phyloP scores from a whole-genome alignment of 148 eudicot genomes.

The Polygonum aviculare region DNA sequence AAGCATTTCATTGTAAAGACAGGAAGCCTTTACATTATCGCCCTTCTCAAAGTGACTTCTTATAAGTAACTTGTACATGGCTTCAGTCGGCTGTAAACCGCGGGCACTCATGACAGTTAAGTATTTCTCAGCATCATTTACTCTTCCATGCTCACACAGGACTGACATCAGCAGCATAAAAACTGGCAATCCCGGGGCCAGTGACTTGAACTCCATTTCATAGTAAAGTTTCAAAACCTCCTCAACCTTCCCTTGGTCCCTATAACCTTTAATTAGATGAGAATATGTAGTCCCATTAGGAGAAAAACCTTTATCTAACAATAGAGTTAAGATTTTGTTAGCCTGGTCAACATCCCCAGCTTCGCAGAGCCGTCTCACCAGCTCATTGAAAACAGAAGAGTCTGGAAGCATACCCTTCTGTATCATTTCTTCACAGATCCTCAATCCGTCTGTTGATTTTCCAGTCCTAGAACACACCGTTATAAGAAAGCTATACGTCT shows the following conservation, averaged over 20 bases:
- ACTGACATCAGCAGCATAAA: constrained; percentile 36
- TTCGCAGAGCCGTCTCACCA: constrained; percentile 48
- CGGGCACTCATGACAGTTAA: constrained; percentile 45
- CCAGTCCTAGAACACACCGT: constrained; percentile 40
- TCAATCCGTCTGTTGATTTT: constrained; percentile 32
- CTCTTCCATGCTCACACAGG: constrained; percentile 33
- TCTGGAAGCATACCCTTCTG: constrained; percentile 48
- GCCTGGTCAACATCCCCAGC: constrained; percentile 35
- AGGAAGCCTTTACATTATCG: constrained; percentile 28
- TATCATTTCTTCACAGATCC: constrained; percentile 49
- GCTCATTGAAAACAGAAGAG: constrained; percentile 42
- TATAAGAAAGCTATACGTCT: constrained; percentile 57
- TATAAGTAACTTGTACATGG: constrained; percentile 36
- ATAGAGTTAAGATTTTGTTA: constrained; percentile 52
- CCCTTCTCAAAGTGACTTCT: constrained; percentile 27
- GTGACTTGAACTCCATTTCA: constrained; percentile 61
- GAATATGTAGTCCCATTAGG: constrained; percentile 49
- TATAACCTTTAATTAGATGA: constrained; percentile 57
- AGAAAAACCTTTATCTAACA: constrained; percentile 57
- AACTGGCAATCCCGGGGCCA: constrained; percentile 34
- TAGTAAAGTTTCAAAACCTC: constrained; percentile 56
- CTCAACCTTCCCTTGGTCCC: constrained; percentile 36
- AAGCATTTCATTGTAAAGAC: constrained; percentile 34
- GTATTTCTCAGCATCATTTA: constrained; percentile 58
- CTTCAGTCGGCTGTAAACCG: constrained; percentile 22